Percentiles rank a stretch among this genome's conserved stretches.
Conservation (phyloP, 305 asterid species). For the Fraxinus sp. region DNA sequence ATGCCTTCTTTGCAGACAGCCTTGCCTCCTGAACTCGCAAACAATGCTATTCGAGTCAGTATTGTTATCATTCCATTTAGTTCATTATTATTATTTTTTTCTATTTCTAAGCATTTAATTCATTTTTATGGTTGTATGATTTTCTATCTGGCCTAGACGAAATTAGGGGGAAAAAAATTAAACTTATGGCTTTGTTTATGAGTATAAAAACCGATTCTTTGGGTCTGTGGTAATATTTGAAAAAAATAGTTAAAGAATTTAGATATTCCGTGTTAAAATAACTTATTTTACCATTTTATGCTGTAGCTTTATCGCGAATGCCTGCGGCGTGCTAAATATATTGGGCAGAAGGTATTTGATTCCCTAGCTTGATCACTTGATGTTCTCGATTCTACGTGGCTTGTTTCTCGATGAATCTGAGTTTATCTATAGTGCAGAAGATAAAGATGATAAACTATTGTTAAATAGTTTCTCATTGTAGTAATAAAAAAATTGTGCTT, state of each 20-base stretch:
- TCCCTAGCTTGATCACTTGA: no score
- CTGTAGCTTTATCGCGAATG: not conserved
- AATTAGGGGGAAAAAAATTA: not conserved
- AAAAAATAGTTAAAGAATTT: not conserved
- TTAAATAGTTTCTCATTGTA: not conserved
- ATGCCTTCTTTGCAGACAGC: conserved; percentile 89
- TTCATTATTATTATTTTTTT: not conserved
- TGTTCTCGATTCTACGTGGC: no score
- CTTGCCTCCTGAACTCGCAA: conserved; percentile 88
- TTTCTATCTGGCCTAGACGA: not conserved
- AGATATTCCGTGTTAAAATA: not conserved
- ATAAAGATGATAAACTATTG: not conserved
- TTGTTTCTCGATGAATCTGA: not conserved
- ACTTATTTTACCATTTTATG: not conserved
- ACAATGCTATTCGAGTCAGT: conserved; percentile 67
- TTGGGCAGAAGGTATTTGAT: not conserved
- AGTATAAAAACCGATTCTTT: conserved; percentile 5
- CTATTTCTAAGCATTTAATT: not conserved
- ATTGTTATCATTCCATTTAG: conserved; percentile 14
- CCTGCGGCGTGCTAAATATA: not conserved
- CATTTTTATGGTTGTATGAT: conserved; percentile 12
- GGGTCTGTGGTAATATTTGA: not conserved
- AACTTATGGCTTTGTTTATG: not conserved
- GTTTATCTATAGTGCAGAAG: not conserved
- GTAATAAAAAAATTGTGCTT: not conserved